Evolutionary conservation across 495 filamentous ascomycete genomes (phyloP), one percentile per base, ranked within the genome.

Genomic region (Emericellopsis terricola): DNA sequence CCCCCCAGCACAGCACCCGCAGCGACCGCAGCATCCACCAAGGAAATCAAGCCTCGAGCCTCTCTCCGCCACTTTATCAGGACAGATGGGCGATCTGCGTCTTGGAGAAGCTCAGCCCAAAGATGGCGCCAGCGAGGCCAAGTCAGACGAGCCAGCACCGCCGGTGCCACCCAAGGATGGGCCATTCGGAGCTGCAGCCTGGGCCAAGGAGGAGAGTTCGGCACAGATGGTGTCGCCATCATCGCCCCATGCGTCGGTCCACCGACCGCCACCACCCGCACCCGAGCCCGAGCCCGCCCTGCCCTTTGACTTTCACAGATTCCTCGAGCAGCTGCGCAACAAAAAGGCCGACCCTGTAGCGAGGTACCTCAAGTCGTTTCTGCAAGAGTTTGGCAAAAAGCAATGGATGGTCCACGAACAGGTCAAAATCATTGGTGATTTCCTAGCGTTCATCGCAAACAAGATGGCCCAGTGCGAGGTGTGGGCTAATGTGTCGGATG

Each of bases 371-470:
- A 77, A 86, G 29, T 94, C 87, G 4, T 99, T 99, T 48, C 61
- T 99, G 9, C 65, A 71, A 23, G 89, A 96, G 51, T 99, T 99
- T 57, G 82, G 78, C 8, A 99, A 99, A 57, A 81, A 83, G 44
- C 91, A 94, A 53, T 99, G 89, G 89, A 91, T 92, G 86, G 89
- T 92, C 6, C 89, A 96, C 48, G 89, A 99, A 54, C 89, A 99
- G 52, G 86, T 94, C 41, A 99, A 99, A 51, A 94, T 99, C 29
- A 87, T 99, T 39, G 73, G 81, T 36, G 89, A 99, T 49, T 99
- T 99, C 46, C 62, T 99, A 26, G 68, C 81, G n/a, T 99, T 99
- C 43, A 99, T 99, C 38, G 79, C 81, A 27, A 93, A 89, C 53
- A 94, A 94, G 56, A 99, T 99, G 89, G 83, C 76, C n/a, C 71